Conservation (phyloP, 495 filamentous ascomycete genomes). For the Penicillium antarcticum region DNA sequence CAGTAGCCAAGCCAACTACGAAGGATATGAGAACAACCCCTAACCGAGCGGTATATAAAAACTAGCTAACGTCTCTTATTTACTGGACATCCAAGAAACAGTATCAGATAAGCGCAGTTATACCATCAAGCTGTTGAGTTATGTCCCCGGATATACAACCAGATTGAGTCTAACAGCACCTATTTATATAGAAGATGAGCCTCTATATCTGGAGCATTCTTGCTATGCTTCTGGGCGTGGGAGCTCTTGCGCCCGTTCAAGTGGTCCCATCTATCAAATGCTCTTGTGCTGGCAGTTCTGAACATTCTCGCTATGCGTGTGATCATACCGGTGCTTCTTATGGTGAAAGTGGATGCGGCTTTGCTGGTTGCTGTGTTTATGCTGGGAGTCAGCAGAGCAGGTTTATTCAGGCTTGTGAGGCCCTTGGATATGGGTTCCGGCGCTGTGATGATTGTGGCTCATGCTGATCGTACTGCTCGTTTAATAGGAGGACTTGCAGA, state of each 20-base stretch:
- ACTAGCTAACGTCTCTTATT: background rate
- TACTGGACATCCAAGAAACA: background rate
- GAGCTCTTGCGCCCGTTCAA: background rate
- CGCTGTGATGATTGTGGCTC: constrained; percentile 17
- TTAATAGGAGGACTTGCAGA: background rate
- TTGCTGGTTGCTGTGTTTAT: constrained; percentile 18
- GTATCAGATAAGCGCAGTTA: background rate
- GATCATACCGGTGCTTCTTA: background rate
- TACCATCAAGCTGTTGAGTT: background rate
- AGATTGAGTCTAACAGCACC: background rate
- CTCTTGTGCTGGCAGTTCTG: background rate
- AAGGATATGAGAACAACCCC: background rate
- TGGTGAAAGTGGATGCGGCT: constrained; percentile 13
- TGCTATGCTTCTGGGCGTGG: background rate
- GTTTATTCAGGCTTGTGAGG: constrained; percentile 10
- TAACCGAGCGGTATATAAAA: background rate
- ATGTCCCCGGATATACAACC: background rate
- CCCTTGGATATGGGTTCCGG: constrained; percentile 14
- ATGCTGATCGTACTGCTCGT: background rate
- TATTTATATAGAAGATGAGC: background rate
- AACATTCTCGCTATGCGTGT: background rate
- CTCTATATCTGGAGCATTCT: background rate
- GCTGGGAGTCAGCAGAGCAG: constrained; percentile 4
- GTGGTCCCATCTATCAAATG: constrained; percentile 1
- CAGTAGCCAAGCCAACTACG: background rate